Conservation (phyloP, 1,139 yeast genomes). For the Meyerozyma sp. region DNA sequence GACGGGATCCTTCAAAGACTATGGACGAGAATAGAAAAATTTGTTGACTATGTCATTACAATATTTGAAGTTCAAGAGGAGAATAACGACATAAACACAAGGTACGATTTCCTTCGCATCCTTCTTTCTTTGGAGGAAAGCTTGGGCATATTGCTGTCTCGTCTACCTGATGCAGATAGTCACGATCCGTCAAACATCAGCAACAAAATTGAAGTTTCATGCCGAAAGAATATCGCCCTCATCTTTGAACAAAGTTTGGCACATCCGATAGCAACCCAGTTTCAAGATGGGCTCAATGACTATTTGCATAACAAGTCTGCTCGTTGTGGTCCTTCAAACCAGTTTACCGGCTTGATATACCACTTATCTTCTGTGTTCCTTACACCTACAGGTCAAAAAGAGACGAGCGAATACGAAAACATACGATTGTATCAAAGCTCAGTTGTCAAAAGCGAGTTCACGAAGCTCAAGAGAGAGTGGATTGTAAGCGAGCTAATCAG, state of each 20-base stretch:
- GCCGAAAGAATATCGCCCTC: neutral
- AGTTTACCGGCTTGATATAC: constrained; percentile 18
- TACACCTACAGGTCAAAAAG: constrained; percentile 3
- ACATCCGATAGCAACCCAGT: neutral
- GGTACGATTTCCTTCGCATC: neutral
- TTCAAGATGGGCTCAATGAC: neutral
- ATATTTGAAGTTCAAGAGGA: neutral
- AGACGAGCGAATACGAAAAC: constrained; percentile 8
- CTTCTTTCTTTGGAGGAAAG: neutral
- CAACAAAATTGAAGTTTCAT: neutral
- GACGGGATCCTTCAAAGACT: neutral
- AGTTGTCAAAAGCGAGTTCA: constrained; percentile 13
- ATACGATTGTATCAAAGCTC: constrained; percentile 19
- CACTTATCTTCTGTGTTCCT: constrained; percentile 16
- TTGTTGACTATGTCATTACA: neutral
- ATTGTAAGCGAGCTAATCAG: constrained; percentile 7
- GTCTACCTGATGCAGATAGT: neutral
- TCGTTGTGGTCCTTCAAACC: constrained; percentile 16
- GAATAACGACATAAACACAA: neutral
- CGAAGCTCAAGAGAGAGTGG: constrained; percentile 26
- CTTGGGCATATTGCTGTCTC: neutral
- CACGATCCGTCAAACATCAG: neutral
- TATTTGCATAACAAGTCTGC: neutral
- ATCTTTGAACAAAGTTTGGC: neutral
- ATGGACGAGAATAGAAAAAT: neutral